Percentiles rank a stretch among this genome's conserved stretches.
These are phyloP conservation scores for Acacia concinna DNA, from an alignment of 331 rosid species.

Conservation along the genomic window DNA sequence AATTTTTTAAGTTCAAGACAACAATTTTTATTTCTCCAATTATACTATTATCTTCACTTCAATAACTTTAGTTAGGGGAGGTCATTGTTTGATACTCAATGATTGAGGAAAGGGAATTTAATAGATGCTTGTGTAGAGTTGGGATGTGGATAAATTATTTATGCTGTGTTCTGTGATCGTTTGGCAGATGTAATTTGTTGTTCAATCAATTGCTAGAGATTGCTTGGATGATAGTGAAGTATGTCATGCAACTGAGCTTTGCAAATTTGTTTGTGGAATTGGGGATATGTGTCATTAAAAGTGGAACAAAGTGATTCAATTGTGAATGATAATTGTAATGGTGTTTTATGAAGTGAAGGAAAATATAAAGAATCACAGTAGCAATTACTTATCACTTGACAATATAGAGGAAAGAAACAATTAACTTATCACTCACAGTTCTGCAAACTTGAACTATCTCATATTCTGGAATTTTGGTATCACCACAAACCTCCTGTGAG, in stretches of 20 bases:
- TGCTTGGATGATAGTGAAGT: neutral
- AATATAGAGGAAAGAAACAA: conserved; percentile 21
- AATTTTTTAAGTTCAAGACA: neutral
- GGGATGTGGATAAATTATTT: conserved; percentile 6
- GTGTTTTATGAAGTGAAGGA: neutral
- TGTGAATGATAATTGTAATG: neutral
- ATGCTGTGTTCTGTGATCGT: neutral
- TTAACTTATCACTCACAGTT: conserved; percentile 57
- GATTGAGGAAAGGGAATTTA: neutral
- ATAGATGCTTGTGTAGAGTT: neutral
- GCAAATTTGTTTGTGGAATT: neutral
- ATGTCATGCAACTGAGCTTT: neutral
- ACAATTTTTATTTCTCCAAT: neutral
- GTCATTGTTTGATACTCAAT: neutral
- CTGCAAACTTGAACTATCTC: conserved; percentile 92
- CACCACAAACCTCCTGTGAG: conserved; percentile 80
- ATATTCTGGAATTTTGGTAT: conserved; percentile 79
- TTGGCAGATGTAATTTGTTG: conserved; percentile 1
- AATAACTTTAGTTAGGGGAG: neutral
- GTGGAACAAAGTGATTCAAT: neutral
- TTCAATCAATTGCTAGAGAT: neutral
- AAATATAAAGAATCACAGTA: neutral
- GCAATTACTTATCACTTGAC: neutral
- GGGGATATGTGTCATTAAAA: neutral
- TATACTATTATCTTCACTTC: neutral